These are phyloP conservation scores for Thielaviopsis populi DNA, from an alignment of 2,329 filamentous ascomycete genomes.

Conservation along the genomic window DNA sequence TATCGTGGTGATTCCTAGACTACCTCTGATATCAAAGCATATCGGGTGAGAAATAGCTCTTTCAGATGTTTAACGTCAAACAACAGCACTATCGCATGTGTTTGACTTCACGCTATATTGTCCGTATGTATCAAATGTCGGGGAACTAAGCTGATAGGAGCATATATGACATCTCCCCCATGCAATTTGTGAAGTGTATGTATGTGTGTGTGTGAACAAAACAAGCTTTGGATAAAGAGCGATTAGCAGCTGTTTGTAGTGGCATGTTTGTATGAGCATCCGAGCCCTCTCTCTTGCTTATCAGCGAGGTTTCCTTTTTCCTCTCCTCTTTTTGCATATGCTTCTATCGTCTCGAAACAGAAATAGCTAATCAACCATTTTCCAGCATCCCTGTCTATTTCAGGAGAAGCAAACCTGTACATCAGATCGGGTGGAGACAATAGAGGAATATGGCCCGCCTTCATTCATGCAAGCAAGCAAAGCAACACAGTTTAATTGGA, in stretches of 20 bases:
- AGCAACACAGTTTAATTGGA: background rate
- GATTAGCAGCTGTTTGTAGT: background rate
- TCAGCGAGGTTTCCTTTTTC: background rate
- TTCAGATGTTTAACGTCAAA: too few relatives aligned
- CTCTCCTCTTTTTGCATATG: background rate
- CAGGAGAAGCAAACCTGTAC: too few relatives aligned
- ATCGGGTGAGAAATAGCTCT: too few relatives aligned
- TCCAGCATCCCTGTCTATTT: too few relatives aligned
- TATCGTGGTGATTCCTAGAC: too few relatives aligned
- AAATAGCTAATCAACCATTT: background rate
- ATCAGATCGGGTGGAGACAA: too few relatives aligned
- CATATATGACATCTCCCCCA: background rate
- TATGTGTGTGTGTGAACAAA: background rate
- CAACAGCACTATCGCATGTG: background rate
- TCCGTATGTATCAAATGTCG: background rate
- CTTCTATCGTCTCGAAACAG: background rate
- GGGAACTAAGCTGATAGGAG: background rate
- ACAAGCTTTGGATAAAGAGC: background rate
- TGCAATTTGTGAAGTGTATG: too few relatives aligned
- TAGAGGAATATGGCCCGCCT: too few relatives aligned
- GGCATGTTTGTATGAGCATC: background rate
- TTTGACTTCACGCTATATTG: background rate
- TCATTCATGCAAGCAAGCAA: too few relatives aligned
- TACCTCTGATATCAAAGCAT: too few relatives aligned
- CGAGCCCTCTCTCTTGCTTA: background rate